These are phyloP conservation scores for Lithocarpus polystachyus DNA, from an alignment of 306 rosid genomes.

Conservation along the genomic window DNA sequence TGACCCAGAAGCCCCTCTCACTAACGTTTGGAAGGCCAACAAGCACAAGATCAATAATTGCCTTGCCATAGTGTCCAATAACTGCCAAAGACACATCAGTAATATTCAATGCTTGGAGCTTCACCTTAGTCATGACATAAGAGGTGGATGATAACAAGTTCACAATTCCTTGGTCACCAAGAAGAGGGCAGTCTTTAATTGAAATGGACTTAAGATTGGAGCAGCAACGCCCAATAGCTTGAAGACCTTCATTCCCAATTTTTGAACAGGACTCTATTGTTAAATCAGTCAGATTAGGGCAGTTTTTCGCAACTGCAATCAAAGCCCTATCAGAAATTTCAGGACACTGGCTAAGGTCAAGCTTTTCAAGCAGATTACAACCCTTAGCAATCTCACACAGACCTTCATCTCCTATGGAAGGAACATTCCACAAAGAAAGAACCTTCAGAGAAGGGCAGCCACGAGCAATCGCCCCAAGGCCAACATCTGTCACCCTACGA, in stretches of 20 bases:
- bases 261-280: conserved; percentile 73
- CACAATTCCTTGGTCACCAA: conserved; percentile 80
- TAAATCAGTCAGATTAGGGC: conserved; percentile 62
- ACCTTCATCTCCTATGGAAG: conserved; percentile 71
- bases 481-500: conserved; percentile 52
- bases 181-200: conserved; percentile 54
- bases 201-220: conserved; percentile 60
- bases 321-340: conserved; percentile 68
- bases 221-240: conserved; percentile 72
- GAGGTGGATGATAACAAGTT: conserved; percentile 59
- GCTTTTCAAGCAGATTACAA: conserved; percentile 68
- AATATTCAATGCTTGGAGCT: conserved; percentile 70
- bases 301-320: conserved; percentile 60
- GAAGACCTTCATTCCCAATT: conserved; percentile 74
- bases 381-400: conserved; percentile 70
- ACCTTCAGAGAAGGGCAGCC: conserved; percentile 83
- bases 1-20: conserved; percentile 92
- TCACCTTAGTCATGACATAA: conserved; percentile 54
- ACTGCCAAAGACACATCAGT: conserved; percentile 88
- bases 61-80: conserved; percentile 80
- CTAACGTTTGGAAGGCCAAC: conserved; percentile 55
- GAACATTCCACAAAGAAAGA: conserved; percentile 63
- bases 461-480: conserved; percentile 70
- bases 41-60: conserved; percentile 65
- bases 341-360: conserved; percentile 69